These are phyloP conservation scores for Sarcodon aspratus DNA, from an alignment of 768 basidiomycete genomes.

Conservation along the genomic window DNA sequence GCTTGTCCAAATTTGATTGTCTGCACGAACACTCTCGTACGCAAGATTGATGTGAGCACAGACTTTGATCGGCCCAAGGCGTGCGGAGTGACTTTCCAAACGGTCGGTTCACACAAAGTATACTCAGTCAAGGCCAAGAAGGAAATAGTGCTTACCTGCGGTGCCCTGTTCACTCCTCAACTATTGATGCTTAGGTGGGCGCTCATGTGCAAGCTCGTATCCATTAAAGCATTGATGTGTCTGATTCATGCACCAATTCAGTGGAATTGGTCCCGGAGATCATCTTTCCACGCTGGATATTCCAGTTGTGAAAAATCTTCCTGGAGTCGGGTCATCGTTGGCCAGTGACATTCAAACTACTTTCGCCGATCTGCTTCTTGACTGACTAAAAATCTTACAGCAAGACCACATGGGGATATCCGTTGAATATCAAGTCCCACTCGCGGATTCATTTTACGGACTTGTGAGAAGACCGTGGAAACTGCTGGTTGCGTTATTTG, in stretches of 20 bases:
- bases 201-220: not conserved
- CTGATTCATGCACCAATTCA: slow-evolving; percentile 12
- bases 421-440: slow-evolving; percentile 19
- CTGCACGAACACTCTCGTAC: slow-evolving; percentile 10
- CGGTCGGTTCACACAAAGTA: not conserved
- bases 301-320: slow-evolving; percentile 9
- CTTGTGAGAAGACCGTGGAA: slow-evolving; percentile 15
- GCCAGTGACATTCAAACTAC: not conserved
- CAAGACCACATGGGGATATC: slow-evolving; percentile 29
- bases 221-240: slow-evolving; percentile 28
- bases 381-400: slow-evolving; percentile 6
- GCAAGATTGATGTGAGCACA: not conserved
- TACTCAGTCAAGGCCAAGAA: slow-evolving; percentile 3
- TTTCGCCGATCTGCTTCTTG: not conserved
- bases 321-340: slow-evolving; percentile 14
- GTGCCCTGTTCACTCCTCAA: slow-evolving; percentile 22
- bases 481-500: slow-evolving; percentile 19
- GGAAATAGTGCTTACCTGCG: slow-evolving; percentile 14
- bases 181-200: slow-evolving; percentile 23
- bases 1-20: slow-evolving; percentile 7
- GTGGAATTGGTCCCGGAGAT: slow-evolving; percentile 15
- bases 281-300: slow-evolving; percentile 12
- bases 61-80: slow-evolving; percentile 1
- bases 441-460: slow-evolving; percentile 19
- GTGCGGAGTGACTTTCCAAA: not conserved